Evolutionary conservation across 345 rosid genomes (phyloP).

Genomic region (Barbarea vulgaris): DNA sequence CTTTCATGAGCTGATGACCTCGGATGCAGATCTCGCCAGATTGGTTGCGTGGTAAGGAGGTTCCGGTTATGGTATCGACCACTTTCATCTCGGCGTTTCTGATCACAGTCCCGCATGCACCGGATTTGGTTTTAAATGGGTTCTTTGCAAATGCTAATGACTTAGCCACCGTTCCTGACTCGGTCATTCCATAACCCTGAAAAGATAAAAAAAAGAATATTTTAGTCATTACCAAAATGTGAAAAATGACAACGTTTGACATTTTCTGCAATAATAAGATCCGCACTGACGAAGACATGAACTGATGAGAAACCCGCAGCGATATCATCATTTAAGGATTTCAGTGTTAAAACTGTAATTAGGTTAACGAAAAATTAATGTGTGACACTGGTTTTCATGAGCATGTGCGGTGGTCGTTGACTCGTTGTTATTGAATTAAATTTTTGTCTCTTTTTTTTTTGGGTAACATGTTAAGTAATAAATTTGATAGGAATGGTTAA

Average conservation of each 20-base stretch:
- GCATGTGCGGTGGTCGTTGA: conserved; percentile 24
- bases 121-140: conserved; percentile 68
- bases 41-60: conserved; percentile 58
- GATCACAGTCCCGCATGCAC: conserved; percentile 83
- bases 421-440: conserved; percentile 7
- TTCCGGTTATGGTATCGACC: conserved; percentile 65
- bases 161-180: conserved; percentile 89
- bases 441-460: too few species aligned
- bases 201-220: neutral
- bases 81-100: conserved; percentile 94
- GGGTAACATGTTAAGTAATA: too few species aligned
- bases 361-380: conserved; percentile 2
- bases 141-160: conserved; percentile 78
- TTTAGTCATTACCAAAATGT: neutral
- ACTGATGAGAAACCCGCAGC: neutral
- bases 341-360: neutral
- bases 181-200: conserved; percentile 98
- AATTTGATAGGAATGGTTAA: neutral
- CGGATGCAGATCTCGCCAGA: conserved; percentile 85
- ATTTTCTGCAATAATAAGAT: neutral
- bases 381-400: neutral
- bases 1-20: conserved; percentile 90
- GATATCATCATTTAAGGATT: neutral
- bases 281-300: conserved; percentile 23
- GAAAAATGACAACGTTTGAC: neutral